Base-by-base conservation (phyloP, 1,139 yeast genomes). In the Geotrichum phurueaensis region DNA sequence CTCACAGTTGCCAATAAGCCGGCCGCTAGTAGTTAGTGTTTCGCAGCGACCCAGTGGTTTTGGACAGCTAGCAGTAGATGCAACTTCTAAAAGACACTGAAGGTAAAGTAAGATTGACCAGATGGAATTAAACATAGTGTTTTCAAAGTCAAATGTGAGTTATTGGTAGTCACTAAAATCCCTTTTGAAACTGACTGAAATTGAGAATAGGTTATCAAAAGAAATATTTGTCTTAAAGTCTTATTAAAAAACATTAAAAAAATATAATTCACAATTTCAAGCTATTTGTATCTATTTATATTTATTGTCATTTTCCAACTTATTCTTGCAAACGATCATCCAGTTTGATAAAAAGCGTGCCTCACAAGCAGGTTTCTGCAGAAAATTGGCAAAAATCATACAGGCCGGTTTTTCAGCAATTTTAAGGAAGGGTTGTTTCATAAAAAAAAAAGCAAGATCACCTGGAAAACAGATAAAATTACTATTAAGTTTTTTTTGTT, bases 1-100 rank as follows among this genome's bases (percentile, higher is more conserved):
- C 2, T 60, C 48, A 25, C 64, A 62, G 45, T 57, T 58, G 10
- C 64, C 64, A 7, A 29, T 25, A 22, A 62, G 31, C 2, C 47
- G 23, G 1, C 64, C 64, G 25, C 54, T 53, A 9, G 62, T 45
- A 1, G 61, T 61, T 2, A 51, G 33, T 2, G 55, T 56, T 3
- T 58, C 43, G 49, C 63, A 61, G 20, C 29, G 45, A 3, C 25
- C 27, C 4, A 54, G 53, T 36, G 43, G 27, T 43, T 23, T 47
- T 49, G 50, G 31, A 31, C 60, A 58, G 22, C 53, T n/a, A 27
- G 39, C 33, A 9, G 55, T 39, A 10, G 56, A 31, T 10, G 54
- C 49, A 47, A 48, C 20, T 15, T 48, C 36, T 13, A 57, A 15
- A 9, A 57, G 4, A 36, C 60, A 57, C 53, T 53, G 56, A 6